Evolutionary conservation across 2,329 filamentous ascomycete species (phyloP), one percentile per base, ranked within the genome.

Genomic region (Aspergillus jensenii): DNA sequence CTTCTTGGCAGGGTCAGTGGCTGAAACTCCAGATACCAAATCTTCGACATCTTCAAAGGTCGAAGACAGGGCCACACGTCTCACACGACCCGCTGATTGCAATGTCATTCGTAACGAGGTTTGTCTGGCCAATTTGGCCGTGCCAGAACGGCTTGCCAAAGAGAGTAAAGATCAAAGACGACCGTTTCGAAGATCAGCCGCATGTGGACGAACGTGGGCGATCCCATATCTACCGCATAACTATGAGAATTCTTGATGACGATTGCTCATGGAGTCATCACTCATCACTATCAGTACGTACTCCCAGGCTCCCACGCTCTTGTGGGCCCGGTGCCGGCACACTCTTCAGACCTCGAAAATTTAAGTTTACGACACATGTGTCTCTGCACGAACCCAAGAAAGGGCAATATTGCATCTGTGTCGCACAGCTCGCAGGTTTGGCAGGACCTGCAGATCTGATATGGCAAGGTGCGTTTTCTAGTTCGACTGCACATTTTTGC

Each of bases 151-250:
- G 19, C 47, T 52, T 27, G 23, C 49, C 45, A 15, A 47, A 59
- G 41, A 31, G 39, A 39, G 46, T 44, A 56, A 33, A 47, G 46
- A 57, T 59, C 52, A 44, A 54, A 39, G 50, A 53, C 27, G 9
- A 31, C 50, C 59, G 56, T 62, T 61, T 60, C 11, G 31, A 60
- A 43, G 55, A 61, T 62, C 61, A 54, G 46, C 60, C 54, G 40
- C 52, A 62, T 55, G 31, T 63, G 59, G 59, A 56, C 55, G 57
- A 66, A 65, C 60, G 61, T 63, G 58, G 65, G 55, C 55, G 59
- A 66, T 67, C 59, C 25, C 52, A 57, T 53, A 43, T 44, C 55
- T 21, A 21, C 21, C 21, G 21, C 21, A 21, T 35, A 37, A 41
- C 27, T 31, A 31, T 31, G 27, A 31, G 45, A 39, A 50, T 56